phyloP scores from a whole-genome alignment of 2,329 filamentous ascomycete species.

The Neurospora sp. region DNA sequence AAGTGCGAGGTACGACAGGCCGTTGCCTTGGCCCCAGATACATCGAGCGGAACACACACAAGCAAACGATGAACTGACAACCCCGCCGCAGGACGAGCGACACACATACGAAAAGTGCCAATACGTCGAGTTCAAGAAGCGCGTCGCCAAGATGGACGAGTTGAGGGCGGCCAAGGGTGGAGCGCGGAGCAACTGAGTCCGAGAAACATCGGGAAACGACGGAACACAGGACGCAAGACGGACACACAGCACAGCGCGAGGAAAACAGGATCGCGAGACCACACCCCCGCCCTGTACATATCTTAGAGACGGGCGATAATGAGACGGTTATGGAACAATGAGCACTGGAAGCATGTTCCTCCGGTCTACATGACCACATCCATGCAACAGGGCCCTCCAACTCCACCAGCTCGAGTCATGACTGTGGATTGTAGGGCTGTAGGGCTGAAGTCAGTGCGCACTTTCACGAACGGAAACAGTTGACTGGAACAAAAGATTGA shows the following conservation, averaged over 20 bases:
- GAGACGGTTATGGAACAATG: not conserved
- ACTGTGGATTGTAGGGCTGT: not conserved
- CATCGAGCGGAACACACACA: not conserved
- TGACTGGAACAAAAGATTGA: not conserved
- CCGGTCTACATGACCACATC: not conserved
- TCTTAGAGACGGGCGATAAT: not conserved
- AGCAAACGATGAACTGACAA: slow-evolving; percentile 5
- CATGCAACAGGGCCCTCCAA: not conserved
- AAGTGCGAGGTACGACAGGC: slow-evolving; percentile 74
- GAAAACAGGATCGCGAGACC: not conserved
- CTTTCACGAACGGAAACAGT: not conserved
- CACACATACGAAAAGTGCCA: slow-evolving; percentile 99
- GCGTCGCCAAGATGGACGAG: slow-evolving; percentile 98
- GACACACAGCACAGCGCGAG: not conserved
- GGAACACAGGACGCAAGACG: not conserved
- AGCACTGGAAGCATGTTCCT: not conserved
- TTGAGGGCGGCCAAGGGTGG: slow-evolving; percentile 77
- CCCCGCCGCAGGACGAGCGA: slow-evolving; percentile 65
- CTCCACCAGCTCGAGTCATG: not conserved
- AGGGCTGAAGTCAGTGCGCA: not conserved
- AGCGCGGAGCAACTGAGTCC: slow-evolving; percentile 67
- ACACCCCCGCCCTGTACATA: not conserved
- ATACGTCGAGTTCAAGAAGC: slow-evolving; percentile 97
- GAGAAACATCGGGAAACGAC: not conserved
- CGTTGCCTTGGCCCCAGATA: not conserved